A percentile compares a stretch with the other conserved stretches of the same genome.
Conservation (phyloP, 2,329 filamentous ascomycete genomes). For the Cryphonectria carpinicola region DNA sequence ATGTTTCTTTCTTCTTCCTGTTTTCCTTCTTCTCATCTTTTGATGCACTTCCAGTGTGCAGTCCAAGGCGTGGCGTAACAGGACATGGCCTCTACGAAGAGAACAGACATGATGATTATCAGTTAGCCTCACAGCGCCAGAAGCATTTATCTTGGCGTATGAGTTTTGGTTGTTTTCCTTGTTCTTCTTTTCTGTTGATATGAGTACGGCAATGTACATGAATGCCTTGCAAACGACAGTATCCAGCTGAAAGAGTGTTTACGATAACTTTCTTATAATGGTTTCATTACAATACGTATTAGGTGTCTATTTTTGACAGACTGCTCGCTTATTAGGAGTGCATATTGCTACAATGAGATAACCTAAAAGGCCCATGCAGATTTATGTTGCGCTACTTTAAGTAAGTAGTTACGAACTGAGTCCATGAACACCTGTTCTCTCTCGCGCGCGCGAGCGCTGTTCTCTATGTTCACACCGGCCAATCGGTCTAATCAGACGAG, state of each 20-base stretch:
- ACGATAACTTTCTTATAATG: neutral
- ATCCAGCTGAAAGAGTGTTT: neutral
- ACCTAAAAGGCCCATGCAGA: neutral
- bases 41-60: neutral
- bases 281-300: neutral
- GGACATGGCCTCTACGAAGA: neutral
- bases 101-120: constrained; percentile 7
- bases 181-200: neutral
- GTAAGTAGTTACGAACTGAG: neutral
- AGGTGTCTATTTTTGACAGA: neutral
- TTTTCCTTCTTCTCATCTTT: neutral
- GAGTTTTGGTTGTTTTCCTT: neutral
- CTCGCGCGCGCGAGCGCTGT: neutral
- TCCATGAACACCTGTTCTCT: neutral
- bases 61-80: constrained; percentile 4
- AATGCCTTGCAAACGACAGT: neutral
- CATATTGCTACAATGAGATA: neutral
- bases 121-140: constrained; percentile 9
- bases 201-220: neutral
- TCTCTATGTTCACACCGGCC: neutral
- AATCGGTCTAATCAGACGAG: neutral
- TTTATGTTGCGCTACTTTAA: neutral
- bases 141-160: constrained; percentile 15
- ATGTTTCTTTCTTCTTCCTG: neutral
- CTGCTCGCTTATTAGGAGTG: neutral